Evolutionary conservation across 352 stramenopile genomes (phyloP).

Genomic region (Pythium aquatile): DNA sequence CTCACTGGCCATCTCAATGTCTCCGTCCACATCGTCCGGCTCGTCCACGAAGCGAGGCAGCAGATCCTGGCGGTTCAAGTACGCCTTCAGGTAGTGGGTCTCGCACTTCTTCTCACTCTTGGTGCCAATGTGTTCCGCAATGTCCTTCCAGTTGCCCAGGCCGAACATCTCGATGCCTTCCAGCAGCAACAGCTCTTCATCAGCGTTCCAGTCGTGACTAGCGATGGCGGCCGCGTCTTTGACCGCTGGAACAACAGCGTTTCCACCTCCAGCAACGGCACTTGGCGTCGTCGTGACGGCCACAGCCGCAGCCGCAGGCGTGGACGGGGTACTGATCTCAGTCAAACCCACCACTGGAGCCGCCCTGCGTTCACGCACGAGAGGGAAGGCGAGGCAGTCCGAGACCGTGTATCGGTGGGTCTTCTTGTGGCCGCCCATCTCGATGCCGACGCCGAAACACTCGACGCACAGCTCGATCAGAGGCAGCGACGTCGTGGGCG

Average conservation of each 20-base stretch:
- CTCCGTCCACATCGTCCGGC: constrained; percentile 31
- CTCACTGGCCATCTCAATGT: constrained; percentile 21
- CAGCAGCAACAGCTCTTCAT: constrained; percentile 95
- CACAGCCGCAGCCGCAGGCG: constrained; percentile 6
- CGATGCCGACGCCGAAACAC: constrained; percentile 89
- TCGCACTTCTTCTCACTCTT: constrained; percentile 90
- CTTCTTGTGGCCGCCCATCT: constrained; percentile 82
- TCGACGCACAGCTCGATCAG: constrained; percentile 93
- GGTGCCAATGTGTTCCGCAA: constrained; percentile 80
- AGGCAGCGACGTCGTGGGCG: constrained; percentile 32
- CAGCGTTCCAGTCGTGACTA: constrained; percentile 85
- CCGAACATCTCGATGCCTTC: constrained; percentile 96
- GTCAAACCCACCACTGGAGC: constrained; percentile 1
- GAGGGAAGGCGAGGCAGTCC: constrained; percentile 76
- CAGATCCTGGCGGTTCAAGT: constrained; percentile 60
- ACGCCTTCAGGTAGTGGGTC: constrained; percentile 84
- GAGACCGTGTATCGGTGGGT: constrained; percentile 79
- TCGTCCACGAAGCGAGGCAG: constrained; percentile 68
- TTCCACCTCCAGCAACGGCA: background rate
- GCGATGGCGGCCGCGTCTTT: constrained; percentile 13
- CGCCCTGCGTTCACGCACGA: constrained; percentile 50
- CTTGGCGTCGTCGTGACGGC: constrained; percentile 7
- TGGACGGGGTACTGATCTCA: background rate
- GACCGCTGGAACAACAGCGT: constrained; percentile 9
- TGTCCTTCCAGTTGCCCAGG: constrained; percentile 97